A percentile compares a stretch with the other conserved stretches of the same genome.
Conservation (phyloP, 1,284 basidiomycete species). For the Trichosporon coremiiforme region DNA sequence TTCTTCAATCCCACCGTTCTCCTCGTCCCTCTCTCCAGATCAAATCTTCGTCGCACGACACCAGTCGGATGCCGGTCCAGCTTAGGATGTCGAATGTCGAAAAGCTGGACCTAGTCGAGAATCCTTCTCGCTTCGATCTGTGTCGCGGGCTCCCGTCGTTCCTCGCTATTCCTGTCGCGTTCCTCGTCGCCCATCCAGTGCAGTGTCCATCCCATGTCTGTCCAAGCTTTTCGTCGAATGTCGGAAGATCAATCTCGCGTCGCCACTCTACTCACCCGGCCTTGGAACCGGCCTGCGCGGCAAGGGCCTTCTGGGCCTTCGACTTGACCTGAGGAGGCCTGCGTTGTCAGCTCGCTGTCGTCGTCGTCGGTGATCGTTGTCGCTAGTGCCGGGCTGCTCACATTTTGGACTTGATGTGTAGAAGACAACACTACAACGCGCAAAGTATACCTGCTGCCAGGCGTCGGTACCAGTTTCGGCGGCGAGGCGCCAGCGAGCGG, state of each 20-base stretch:
- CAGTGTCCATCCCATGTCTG: neutral
- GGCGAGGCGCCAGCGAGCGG: neutral
- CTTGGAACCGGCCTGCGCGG: conserved; percentile 57
- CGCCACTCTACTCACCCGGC: conserved; percentile 51
- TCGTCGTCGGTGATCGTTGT: neutral
- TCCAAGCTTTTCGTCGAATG: neutral
- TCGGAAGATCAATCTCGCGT: neutral
- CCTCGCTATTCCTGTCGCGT: conserved; percentile 2
- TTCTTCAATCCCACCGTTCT: neutral
- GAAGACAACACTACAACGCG: conserved; percentile 10
- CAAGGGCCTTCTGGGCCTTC: conserved; percentile 57
- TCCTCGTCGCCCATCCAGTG: neutral
- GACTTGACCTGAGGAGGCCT: conserved; percentile 55
- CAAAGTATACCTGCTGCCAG: neutral
- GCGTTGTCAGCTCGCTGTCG: conserved; percentile 4
- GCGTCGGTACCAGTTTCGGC: neutral
- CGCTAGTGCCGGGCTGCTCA: neutral
- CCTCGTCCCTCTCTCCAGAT: too few species aligned
- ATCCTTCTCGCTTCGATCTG: too few species aligned
- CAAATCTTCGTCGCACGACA: neutral
- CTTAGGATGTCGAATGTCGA: neutral
- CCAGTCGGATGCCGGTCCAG: neutral
- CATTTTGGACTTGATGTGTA: conserved; percentile 18
- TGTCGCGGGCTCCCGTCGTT: too few species aligned
- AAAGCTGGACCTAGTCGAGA: neutral